These are phyloP conservation scores for Crucibulum laeve DNA, from an alignment of 768 basidiomycete genomes.

Conservation along the genomic window DNA sequence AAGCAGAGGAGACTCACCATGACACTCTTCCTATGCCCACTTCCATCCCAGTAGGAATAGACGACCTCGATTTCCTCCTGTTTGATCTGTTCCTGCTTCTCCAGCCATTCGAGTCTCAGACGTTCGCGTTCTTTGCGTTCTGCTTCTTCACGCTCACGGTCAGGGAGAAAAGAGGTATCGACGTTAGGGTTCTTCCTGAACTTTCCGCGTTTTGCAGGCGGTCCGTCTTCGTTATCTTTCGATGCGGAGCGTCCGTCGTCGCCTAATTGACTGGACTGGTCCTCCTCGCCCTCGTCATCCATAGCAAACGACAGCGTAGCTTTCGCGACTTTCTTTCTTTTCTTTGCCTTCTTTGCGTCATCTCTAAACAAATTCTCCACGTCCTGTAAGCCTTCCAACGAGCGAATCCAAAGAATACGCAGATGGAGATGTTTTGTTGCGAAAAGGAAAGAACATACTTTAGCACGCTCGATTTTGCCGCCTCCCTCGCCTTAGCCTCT, in stretches of 20 bases:
- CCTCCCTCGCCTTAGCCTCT: conserved; percentile 87
- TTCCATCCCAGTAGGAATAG: conserved; percentile 98
- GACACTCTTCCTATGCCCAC: conserved; percentile 92
- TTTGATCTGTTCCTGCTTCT: conserved; percentile 56
- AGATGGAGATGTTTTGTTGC: conserved; percentile 11
- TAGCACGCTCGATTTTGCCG: conserved; percentile 76
- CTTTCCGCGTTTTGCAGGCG: conserved; percentile 65
- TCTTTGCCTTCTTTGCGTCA: conserved; percentile 82
- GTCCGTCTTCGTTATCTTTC: conserved; percentile 40
- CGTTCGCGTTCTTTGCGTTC: conserved; percentile 88
- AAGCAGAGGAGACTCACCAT: conserved; percentile 50
- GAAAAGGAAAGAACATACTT: conserved; percentile 72
- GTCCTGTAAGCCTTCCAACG: conserved; percentile 60
- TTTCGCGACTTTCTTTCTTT: conserved; percentile 88
- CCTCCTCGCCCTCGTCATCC: conserved; percentile 62
- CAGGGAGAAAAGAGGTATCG: conserved; percentile 97
- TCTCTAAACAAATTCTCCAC: conserved; percentile 87
- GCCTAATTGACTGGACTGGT: conserved; percentile 26
- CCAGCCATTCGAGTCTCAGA: conserved; percentile 89
- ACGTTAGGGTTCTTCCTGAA: conserved; percentile 94
- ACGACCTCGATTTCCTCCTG: conserved; percentile 82
- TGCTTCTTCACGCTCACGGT: conserved; percentile 93
- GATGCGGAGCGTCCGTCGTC: conserved; percentile 24
- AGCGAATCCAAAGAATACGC: conserved; percentile 10
- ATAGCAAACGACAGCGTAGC: conserved; percentile 87